Evolutionary conservation across 805 yeast genomes (phyloP).

Genomic region (Cyberlindnera samutprakarnensis): DNA sequence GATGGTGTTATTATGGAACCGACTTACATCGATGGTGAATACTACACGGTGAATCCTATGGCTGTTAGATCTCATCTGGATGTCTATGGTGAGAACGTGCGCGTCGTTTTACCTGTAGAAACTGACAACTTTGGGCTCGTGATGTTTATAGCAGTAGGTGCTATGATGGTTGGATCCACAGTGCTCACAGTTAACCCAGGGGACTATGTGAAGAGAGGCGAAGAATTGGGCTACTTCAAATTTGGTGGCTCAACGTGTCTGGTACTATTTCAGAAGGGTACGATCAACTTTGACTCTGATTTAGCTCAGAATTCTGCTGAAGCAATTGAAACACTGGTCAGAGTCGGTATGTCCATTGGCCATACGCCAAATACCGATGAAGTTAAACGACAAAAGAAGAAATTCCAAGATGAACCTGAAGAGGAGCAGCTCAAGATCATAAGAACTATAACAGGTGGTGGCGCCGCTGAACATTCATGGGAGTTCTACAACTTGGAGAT

Average conservation of each 20-base stretch:
- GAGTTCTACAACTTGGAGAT: conserved; percentile 17
- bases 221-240: conserved; percentile 89
- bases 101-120: conserved; percentile 71
- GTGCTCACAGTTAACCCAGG: conserved; percentile 62
- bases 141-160: conserved; percentile 80
- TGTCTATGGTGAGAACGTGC: conserved; percentile 86
- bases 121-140: conserved; percentile 74
- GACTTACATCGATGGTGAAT: conserved; percentile 73
- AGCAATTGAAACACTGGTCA: conserved; percentile 72
- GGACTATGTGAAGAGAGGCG: conserved; percentile 53
- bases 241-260: conserved; percentile 93
- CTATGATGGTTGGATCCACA: conserved; percentile 98
- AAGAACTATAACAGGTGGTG: conserved; percentile 53
- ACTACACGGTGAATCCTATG: conserved; percentile 97
- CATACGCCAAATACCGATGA: conserved; percentile 50
- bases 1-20: conserved; percentile 65
- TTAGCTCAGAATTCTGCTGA: conserved; percentile 57
- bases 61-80: conserved; percentile 84
- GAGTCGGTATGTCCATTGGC: conserved; percentile 91
- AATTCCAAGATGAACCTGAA: conserved; percentile 38
- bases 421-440: conserved; percentile 43
- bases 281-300: conserved; percentile 65
- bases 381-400: conserved; percentile 37
- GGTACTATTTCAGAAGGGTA: conserved; percentile 46
- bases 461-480: conserved; percentile 17